Evolutionary conservation across 306 rosid species (phyloP).

Genomic region (Macrotyloma uniflorum): DNA sequence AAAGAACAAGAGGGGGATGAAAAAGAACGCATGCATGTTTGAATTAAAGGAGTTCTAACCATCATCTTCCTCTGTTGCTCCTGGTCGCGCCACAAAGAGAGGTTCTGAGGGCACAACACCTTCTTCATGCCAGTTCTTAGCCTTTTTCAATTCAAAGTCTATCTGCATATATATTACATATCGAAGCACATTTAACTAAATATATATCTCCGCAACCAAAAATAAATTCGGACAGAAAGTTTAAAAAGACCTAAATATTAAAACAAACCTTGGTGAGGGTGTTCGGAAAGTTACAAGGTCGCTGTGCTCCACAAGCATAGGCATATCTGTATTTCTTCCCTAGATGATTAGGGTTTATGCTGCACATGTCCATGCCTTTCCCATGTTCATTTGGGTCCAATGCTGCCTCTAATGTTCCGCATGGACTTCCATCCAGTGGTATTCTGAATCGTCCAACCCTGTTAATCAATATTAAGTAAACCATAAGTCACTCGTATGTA

Average conservation of each 20-base stretch:
- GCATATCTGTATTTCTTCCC: slow-evolving; percentile 87
- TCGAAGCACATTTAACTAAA: slow-evolving; percentile 14
- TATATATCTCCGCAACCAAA: not conserved
- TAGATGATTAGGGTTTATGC: slow-evolving; percentile 72
- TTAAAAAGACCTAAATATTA: not conserved
- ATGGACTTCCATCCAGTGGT: slow-evolving; percentile 76
- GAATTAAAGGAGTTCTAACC: slow-evolving; percentile 49
- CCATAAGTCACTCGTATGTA: not conserved
- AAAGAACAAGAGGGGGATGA: not conserved
- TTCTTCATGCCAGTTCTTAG: slow-evolving; percentile 81
- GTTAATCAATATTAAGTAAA: not conserved
- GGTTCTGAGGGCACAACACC: slow-evolving; percentile 95
- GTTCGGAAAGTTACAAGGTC: slow-evolving; percentile 98
- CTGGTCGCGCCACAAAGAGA: slow-evolving; percentile 83
- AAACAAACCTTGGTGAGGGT: slow-evolving; percentile 77
- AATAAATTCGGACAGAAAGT: not conserved
- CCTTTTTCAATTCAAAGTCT: slow-evolving; percentile 67
- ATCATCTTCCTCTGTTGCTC: slow-evolving; percentile 92
- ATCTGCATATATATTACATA: slow-evolving; percentile 48
- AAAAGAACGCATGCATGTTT: not conserved
- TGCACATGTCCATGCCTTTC: slow-evolving; percentile 94
- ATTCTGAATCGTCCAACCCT: slow-evolving; percentile 92
- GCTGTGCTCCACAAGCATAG: slow-evolving; percentile 93
- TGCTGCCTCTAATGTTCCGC: slow-evolving; percentile 79
- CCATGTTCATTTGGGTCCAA: slow-evolving; percentile 92